These are phyloP conservation scores for Leccinum sublutescens DNA, from an alignment of 768 basidiomycete genomes.

Conservation along the genomic window DNA sequence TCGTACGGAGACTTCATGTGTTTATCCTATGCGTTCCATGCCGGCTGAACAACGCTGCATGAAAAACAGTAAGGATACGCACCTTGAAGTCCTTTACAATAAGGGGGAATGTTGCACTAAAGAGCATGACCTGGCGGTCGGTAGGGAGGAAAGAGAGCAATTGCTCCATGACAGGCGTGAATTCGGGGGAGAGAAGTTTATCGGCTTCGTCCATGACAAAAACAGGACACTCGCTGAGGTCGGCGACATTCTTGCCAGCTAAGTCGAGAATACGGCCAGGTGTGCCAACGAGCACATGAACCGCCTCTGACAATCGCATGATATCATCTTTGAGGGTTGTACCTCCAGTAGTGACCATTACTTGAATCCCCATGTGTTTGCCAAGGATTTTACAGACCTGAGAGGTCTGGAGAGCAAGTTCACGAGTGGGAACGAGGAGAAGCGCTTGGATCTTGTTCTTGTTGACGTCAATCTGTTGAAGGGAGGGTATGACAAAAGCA, in stretches of 20 bases:
- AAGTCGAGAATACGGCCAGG: slow-evolving; percentile 96
- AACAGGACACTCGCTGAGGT: slow-evolving; percentile 90
- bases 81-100: slow-evolving; percentile 99
- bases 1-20: slow-evolving; percentile 96
- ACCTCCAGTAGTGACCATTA: slow-evolving; percentile 99
- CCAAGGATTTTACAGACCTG: slow-evolving; percentile 98
- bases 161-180: slow-evolving; percentile 98
- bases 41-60: slow-evolving; percentile 9
- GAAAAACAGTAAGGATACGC: not conserved
- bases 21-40: slow-evolving; percentile 63
- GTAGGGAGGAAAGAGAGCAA: slow-evolving; percentile 80
- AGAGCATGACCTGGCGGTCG: slow-evolving; percentile 96
- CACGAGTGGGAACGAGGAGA: slow-evolving; percentile 96
- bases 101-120: slow-evolving; percentile 98
- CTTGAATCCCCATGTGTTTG: slow-evolving; percentile 92
- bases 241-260: slow-evolving; percentile 89
- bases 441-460: slow-evolving; percentile 93
- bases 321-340: slow-evolving; percentile 99
- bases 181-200: slow-evolving; percentile 95
- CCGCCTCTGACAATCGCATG: slow-evolving; percentile 81
- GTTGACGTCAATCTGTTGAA: slow-evolving; percentile 85
- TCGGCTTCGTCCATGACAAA: slow-evolving; percentile 99
- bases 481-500: slow-evolving; percentile 96
- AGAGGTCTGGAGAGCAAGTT: slow-evolving; percentile 96
- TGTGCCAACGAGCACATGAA: slow-evolving; percentile 96